Evolutionary conservation across 2,329 filamentous ascomycete genomes (phyloP).

Genomic region (Ceratocystis lukuohia): DNA sequence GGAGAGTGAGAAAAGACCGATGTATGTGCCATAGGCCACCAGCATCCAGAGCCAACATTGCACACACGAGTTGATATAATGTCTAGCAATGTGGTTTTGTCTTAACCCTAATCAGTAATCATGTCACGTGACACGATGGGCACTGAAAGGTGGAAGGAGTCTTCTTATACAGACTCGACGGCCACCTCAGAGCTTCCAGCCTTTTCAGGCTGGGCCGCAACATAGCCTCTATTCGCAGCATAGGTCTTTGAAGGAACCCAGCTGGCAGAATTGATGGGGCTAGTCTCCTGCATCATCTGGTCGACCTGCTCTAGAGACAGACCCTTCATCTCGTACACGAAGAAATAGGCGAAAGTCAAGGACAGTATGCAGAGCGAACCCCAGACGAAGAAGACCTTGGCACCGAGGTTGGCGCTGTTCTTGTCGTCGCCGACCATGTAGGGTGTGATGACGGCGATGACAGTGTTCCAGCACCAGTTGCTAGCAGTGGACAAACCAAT

Average conservation of each 20-base stretch:
- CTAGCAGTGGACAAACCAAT: conserved; percentile 75
- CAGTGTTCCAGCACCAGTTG: conserved; percentile 87
- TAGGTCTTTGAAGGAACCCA: conserved; percentile 64
- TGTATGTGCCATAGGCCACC: neutral
- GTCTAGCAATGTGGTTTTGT: neutral
- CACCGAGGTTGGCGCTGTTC: conserved; percentile 47
- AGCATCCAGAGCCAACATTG: neutral
- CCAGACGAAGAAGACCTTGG: conserved; percentile 66
- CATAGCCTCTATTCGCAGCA: conserved; percentile 31
- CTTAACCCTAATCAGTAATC: neutral
- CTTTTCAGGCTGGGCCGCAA: conserved; percentile 10
- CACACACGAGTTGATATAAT: neutral
- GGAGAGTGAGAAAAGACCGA: neutral
- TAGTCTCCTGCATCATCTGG: conserved; percentile 80
- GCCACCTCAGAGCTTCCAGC: conserved; percentile 8
- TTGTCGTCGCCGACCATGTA: conserved; percentile 50
- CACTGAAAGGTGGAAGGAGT: no score
- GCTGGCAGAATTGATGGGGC: conserved; percentile 59
- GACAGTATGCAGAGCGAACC: conserved; percentile 49
- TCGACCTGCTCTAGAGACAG: conserved; percentile 68
- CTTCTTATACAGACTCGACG: neutral
- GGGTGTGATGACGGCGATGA: conserved; percentile 55
- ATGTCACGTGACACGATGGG: neutral
- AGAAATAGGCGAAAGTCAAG: conserved; percentile 56
- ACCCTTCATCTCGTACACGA: conserved; percentile 62